phyloP scores from a whole-genome alignment of 805 yeast species.

The Teunomyces atbi region DNA sequence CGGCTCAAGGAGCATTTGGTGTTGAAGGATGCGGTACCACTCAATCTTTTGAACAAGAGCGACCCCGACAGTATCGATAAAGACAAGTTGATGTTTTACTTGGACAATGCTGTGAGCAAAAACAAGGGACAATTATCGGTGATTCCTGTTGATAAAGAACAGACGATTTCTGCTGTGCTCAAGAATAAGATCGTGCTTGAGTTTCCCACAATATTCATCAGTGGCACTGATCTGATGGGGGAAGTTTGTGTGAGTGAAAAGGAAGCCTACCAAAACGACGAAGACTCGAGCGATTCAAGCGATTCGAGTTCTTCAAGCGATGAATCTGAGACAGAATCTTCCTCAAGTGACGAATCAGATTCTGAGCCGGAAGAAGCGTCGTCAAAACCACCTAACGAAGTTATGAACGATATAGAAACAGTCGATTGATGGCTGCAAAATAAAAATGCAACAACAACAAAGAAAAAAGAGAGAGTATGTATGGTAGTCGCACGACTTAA shows the following conservation, averaged over 20 bases:
- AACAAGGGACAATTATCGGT: slow-evolving; percentile 22
- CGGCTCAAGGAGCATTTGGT: slow-evolving; percentile 38
- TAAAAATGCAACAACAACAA: background rate
- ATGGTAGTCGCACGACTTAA: background rate
- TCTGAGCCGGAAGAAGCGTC: slow-evolving; percentile 36
- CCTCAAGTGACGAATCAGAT: slow-evolving; percentile 15
- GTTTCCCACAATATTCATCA: slow-evolving; percentile 66
- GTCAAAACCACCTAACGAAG: slow-evolving; percentile 16
- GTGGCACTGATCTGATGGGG: slow-evolving; percentile 1
- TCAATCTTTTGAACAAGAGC: slow-evolving; percentile 26
- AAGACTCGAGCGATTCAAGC: background rate
- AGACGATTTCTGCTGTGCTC: slow-evolving; percentile 49
- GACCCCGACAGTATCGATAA: slow-evolving; percentile 17
- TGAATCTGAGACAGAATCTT: slow-evolving; percentile 6
- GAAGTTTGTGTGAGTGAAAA: background rate
- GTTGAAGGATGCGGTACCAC: slow-evolving; percentile 42
- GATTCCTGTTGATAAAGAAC: slow-evolving; percentile 33
- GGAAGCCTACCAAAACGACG: slow-evolving; percentile 3
- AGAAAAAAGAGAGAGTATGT: background rate
- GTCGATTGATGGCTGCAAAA: slow-evolving; percentile 2
- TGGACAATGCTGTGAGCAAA: slow-evolving; percentile 27
- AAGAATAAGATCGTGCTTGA: slow-evolving; percentile 64
- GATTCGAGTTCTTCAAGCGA: slow-evolving; percentile 7
- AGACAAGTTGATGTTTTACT: slow-evolving; percentile 28
- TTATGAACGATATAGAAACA: background rate